Conservation (phyloP, 306 rosid species). For the Fragaria ananassa region DNA sequence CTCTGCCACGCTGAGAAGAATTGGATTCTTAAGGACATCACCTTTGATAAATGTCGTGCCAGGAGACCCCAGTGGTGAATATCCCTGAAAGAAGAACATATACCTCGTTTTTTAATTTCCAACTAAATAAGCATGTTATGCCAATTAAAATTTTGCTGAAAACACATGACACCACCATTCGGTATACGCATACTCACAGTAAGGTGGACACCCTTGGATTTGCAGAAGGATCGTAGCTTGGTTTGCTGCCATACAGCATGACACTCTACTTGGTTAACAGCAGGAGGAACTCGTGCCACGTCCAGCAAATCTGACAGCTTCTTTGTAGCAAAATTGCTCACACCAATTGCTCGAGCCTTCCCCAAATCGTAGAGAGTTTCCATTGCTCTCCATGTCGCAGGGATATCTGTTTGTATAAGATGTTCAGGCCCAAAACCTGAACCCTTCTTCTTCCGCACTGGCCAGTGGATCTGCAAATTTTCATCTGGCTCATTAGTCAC, state of each 20-base stretch:
- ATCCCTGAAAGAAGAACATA: slow-evolving; percentile 33
- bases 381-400: slow-evolving; percentile 65
- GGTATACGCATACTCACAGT: slow-evolving; percentile 39
- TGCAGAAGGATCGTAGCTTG: slow-evolving; percentile 44
- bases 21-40: slow-evolving; percentile 52
- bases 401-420: slow-evolving; percentile 45
- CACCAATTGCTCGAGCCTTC: slow-evolving; percentile 60
- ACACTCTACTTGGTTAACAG: slow-evolving; percentile 68
- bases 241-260: slow-evolving; percentile 67
- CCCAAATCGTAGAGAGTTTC: slow-evolving; percentile 48
- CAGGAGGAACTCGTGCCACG: slow-evolving; percentile 53
- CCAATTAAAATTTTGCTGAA: no score
- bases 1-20: slow-evolving; percentile 32
- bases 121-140: no score
- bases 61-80: slow-evolving; percentile 71
- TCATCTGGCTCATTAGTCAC: neutral
- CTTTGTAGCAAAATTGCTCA: slow-evolving; percentile 59
- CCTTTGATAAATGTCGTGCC: slow-evolving; percentile 55
- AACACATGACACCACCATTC: no score
- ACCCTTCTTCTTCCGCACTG: slow-evolving; percentile 51
- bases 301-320: slow-evolving; percentile 49
- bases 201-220: slow-evolving; percentile 60
- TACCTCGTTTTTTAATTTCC: no score
- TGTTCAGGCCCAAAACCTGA: slow-evolving; percentile 33
- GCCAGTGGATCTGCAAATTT: slow-evolving; percentile 54